Evolutionary conservation across 2,329 filamentous ascomycete species (phyloP).

Genomic region (Davidsoniella eucalypti): DNA sequence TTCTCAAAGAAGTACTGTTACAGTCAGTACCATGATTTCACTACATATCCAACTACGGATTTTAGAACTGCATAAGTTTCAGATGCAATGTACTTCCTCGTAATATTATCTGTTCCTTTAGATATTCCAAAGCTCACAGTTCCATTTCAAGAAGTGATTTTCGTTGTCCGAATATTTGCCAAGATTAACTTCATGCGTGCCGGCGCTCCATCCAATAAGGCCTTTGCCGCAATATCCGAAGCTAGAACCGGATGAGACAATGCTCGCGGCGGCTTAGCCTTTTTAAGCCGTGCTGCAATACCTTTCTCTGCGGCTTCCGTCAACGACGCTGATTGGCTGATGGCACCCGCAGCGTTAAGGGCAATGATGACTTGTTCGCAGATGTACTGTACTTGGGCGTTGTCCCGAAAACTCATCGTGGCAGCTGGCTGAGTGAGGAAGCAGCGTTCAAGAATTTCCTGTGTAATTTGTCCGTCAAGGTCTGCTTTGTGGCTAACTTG

Average conservation of each 20-base stretch:
- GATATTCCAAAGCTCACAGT: no score
- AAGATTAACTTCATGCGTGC: constrained; percentile 21
- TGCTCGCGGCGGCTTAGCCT: constrained; percentile 26
- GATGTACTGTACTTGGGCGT: constrained; percentile 54
- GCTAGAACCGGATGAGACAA: constrained; percentile 18
- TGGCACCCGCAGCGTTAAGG: neutral
- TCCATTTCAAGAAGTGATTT: no score
- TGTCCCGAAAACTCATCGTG: constrained; percentile 43
- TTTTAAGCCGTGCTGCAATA: constrained; percentile 20
- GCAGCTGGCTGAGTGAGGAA: constrained; percentile 52
- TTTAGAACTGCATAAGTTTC: no score
- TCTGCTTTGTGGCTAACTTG: constrained; percentile 23
- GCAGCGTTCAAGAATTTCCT: constrained; percentile 34
- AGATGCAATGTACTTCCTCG: no score
- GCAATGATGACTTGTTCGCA: constrained; percentile 32
- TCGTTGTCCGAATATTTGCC: constrained; percentile 1
- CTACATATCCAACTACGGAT: no score
- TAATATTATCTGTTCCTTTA: neutral
- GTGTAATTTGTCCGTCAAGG: constrained; percentile 24
- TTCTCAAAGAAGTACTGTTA: no score
- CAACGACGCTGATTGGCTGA: neutral
- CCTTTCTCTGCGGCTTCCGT: constrained; percentile 3
- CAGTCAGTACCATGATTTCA: no score
- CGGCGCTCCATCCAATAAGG: constrained; percentile 28
- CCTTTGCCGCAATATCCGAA: constrained; percentile 26